phyloP scores from a whole-genome alignment of 441 rosid species.

The Flueggea neowawraea region DNA sequence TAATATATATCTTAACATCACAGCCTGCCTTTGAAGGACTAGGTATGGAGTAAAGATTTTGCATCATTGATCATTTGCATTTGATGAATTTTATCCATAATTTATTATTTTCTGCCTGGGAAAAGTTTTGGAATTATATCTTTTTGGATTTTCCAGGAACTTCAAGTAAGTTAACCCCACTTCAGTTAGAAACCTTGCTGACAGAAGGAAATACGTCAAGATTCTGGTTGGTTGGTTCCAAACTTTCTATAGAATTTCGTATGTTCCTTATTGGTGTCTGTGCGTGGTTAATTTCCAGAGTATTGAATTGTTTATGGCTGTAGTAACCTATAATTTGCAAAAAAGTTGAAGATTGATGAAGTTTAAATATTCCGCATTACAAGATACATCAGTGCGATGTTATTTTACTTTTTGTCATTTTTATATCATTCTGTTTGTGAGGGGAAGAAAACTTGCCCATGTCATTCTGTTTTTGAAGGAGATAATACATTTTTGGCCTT shows the following conservation, averaged over 20 bases:
- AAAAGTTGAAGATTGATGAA: background rate
- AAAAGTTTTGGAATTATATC: background rate
- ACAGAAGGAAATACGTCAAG: conserved; percentile 73
- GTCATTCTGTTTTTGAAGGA: background rate
- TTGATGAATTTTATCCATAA: conserved; percentile 1
- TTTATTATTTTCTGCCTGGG: conserved; percentile 1
- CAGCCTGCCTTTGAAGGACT: conserved; percentile 64
- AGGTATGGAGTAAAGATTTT: conserved; percentile 43
- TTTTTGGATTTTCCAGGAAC: conserved; percentile 41
- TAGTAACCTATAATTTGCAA: background rate
- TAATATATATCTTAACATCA: conserved; percentile 55
- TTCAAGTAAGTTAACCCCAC: conserved; percentile 69
- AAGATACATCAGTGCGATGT: background rate
- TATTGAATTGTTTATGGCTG: too few relatives aligned
- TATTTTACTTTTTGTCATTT: background rate
- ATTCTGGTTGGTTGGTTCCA: conserved; percentile 81
- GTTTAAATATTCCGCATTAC: background rate
- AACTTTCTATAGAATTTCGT: conserved; percentile 13
- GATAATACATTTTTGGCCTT: background rate
- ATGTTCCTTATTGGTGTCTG: background rate
- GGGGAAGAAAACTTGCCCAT: background rate
- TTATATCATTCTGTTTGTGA: background rate
- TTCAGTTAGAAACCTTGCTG: conserved; percentile 76
- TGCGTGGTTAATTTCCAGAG: too few relatives aligned
- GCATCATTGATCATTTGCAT: background rate